A percentile compares a stretch with the other conserved stretches of the same genome.
Conservation (phyloP, 345 rosid species). For the Lepidium didymum region DNA sequence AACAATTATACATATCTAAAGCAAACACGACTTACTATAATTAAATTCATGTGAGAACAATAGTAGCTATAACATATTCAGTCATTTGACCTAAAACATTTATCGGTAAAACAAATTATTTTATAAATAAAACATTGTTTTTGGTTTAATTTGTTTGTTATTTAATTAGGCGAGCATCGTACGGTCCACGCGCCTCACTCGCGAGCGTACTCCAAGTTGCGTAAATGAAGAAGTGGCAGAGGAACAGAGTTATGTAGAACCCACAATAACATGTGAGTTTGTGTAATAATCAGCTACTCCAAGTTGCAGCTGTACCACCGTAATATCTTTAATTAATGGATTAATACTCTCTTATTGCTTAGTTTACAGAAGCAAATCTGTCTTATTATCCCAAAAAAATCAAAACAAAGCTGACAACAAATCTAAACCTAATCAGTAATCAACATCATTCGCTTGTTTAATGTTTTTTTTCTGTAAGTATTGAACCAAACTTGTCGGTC, state of each 20-base stretch:
- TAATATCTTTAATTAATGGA: neutral
- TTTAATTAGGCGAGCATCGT: neutral
- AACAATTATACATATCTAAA: too few relatives aligned
- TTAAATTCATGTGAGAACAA: too few relatives aligned
- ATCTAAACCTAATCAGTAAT: constrained; percentile 22
- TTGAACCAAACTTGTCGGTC: too few relatives aligned
- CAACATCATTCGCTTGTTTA: constrained; percentile 4
- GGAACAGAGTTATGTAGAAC: neutral
- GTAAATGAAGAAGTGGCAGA: neutral
- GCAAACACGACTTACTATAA: too few relatives aligned
- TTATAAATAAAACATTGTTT: too few relatives aligned
- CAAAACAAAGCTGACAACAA: constrained; percentile 25
- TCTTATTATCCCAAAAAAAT: neutral
- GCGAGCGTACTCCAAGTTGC: too few relatives aligned
- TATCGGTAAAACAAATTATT: too few relatives aligned
- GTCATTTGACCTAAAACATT: too few relatives aligned
- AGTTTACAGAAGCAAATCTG: neutral
- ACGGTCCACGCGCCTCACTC: neutral
- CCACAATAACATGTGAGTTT: constrained; percentile 12
- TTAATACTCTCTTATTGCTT: neutral
- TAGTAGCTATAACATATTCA: too few relatives aligned
- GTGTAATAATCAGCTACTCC: neutral
- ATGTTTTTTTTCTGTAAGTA: too few relatives aligned
- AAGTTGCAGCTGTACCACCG: constrained; percentile 4
- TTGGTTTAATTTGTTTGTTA: too few relatives aligned